Evolutionary conservation across 139 green algal genomes (phyloP), one percentile per base, ranked within the genome.

Genomic region (Chlorella vulgaris): DNA sequence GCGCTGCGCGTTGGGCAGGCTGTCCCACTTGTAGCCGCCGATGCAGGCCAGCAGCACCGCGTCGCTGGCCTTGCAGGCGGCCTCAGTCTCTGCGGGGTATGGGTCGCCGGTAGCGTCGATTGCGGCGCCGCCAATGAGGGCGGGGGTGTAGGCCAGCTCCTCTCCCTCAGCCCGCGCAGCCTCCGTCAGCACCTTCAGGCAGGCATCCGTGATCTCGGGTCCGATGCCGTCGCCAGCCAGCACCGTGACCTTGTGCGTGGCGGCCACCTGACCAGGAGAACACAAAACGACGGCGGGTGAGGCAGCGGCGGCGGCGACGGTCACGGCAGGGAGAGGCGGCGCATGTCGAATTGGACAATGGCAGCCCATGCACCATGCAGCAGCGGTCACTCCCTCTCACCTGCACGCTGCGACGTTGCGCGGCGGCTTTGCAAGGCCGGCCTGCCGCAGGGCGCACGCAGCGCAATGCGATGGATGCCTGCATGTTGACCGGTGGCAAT

Each of bases 11-110:
- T 90, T 84, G 47, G 94, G 93, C 31, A 97, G 86, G 21, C 76
- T 94, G 89, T 99, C 96, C 97, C 97, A 99, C 88, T 99, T 99
- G 90, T 99, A 99, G 29, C 95, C 96, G 90, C 94, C 94, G 47
- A 98, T 97, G 35, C 91, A 96, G 18, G 96, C 93, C 42, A 99
- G 90, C 66, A 99, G 90, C 29, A 99, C 97, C 0, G 95, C 86
- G 80, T 99, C 94, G 63, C 88, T 93, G 26, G 75, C 80, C 78
- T 96, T 96, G 88, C 96, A 98, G 2, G 81, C 76, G 15, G 90
- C 84, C 66, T 98, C 83, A 0, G 95, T 99, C 65, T 95, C 87
- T 2, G 94, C 89, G 0, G 97, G 96, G 58, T 98, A 90, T 2
- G 97, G 96, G 29, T 82, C 71, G 31, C 95, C 96, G 28, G 90